Evolutionary conservation across 2,329 filamentous ascomycete genomes (phyloP).

Genomic region (Colletotrichum lupini): DNA sequence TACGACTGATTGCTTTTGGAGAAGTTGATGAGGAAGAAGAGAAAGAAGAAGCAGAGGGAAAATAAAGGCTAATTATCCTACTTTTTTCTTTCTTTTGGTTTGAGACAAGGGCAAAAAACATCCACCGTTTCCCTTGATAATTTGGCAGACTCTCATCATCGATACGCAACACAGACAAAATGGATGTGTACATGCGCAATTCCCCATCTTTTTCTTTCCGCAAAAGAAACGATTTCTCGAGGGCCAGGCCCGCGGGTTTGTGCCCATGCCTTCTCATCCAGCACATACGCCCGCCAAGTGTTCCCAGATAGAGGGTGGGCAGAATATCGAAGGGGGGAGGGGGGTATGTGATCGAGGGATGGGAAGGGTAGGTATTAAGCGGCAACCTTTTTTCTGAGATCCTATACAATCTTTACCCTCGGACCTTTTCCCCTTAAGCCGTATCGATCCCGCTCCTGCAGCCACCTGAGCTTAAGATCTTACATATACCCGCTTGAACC

Average conservation of each 20-base stretch:
- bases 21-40: too few species aligned
- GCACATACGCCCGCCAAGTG: slow-evolving; percentile 6
- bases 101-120: slow-evolving; percentile 5
- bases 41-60: background rate
- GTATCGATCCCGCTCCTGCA: slow-evolving; percentile 13
- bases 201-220: background rate
- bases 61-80: background rate
- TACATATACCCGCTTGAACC: slow-evolving; percentile 35
- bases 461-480: slow-evolving; percentile 28
- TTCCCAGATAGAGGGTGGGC: slow-evolving; percentile 2
- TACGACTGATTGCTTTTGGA: slow-evolving; percentile 23
- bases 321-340: background rate
- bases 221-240: slow-evolving; percentile 30
- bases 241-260: background rate
- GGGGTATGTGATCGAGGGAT: slow-evolving; percentile 2
- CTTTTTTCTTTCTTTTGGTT: slow-evolving; percentile 9
- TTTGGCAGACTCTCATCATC: background rate
- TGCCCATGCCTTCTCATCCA: background rate
- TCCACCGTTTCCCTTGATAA: slow-evolving; percentile 2
- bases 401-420: slow-evolving; percentile 1
- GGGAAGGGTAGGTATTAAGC: background rate
- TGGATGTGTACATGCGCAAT: too few species aligned
- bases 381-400: background rate
- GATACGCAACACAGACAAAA: background rate
- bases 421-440: slow-evolving; percentile 12